Evolutionary conservation across 78 protist genomes (phyloP).

Genomic region (Isochrysis galbana): DNA sequence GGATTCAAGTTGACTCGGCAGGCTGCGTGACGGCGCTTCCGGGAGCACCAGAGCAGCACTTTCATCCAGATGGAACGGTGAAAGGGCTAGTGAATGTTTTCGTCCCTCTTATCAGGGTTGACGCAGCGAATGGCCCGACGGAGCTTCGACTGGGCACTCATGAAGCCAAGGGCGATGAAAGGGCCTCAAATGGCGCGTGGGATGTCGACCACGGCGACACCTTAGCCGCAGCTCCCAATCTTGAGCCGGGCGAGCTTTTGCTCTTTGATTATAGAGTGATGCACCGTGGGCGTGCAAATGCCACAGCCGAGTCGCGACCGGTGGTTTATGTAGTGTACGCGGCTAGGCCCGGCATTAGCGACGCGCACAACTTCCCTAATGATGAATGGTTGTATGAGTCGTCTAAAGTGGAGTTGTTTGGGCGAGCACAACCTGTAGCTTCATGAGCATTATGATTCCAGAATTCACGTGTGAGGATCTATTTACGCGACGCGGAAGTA

Average conservation of each 20-base stretch:
- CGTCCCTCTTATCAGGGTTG: background rate
- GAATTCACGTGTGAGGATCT: no score
- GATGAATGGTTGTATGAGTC: background rate
- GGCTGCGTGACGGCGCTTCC: background rate
- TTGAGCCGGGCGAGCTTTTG: background rate
- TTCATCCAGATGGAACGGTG: slow-evolving; percentile 14
- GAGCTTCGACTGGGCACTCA: background rate
- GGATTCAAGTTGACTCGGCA: background rate
- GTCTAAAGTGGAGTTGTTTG: background rate
- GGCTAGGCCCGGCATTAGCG: background rate
- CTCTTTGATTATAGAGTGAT: background rate
- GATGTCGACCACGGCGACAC: no score
- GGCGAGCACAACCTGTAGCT: background rate
- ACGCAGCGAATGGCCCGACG: background rate
- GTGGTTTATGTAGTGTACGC: background rate
- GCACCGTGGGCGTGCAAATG: background rate
- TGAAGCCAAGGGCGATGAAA: background rate
- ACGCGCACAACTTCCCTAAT: background rate
- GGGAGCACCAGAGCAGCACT: slow-evolving; percentile 9
- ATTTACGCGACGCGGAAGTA: no score
- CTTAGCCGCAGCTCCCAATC: background rate
- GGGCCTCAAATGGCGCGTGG: background rate
- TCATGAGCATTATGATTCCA: no score
- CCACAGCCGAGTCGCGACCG: background rate
- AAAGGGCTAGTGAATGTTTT: background rate